Conservation (phyloP, 2,329 filamentous ascomycete genomes). For the Torrubiella hemipterigena region DNA sequence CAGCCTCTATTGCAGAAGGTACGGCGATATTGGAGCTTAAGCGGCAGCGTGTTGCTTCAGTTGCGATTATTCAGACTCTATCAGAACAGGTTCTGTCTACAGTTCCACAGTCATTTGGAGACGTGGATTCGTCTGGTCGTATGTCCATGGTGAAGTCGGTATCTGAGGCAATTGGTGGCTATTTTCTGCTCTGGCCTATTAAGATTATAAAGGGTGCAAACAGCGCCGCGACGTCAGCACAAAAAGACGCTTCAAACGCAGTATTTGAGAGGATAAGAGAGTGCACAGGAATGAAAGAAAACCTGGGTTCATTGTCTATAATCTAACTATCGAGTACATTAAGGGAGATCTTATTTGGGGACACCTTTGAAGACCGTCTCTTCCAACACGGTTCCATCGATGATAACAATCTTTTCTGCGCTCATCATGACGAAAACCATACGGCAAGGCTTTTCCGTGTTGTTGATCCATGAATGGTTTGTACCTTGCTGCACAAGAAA, state of each 20-base stretch:
- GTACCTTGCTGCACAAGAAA: slow-evolving; percentile 27
- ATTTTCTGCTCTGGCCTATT: slow-evolving; percentile 26
- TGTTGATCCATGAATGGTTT: slow-evolving; percentile 32
- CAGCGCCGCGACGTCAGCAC: slow-evolving; percentile 12
- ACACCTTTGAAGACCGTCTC: slow-evolving; percentile 14
- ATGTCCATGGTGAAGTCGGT: slow-evolving; percentile 9
- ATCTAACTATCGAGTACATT: slow-evolving; percentile 7
- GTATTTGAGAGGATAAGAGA: slow-evolving; percentile 25
- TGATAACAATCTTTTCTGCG: slow-evolving; percentile 23
- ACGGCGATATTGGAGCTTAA: not conserved
- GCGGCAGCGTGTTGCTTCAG: slow-evolving; percentile 8
- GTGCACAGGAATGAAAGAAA: slow-evolving; percentile 23
- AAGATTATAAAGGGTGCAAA: slow-evolving; percentile 18
- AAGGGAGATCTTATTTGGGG: not conserved
- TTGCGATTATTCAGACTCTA: slow-evolving; percentile 14
- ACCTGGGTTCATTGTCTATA: slow-evolving; percentile 16
- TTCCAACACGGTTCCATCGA: slow-evolving; percentile 22
- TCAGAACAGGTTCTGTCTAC: slow-evolving; percentile 21
- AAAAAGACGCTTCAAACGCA: slow-evolving; percentile 14
- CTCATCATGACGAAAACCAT: slow-evolving; percentile 27
- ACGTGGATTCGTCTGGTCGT: slow-evolving; percentile 11
- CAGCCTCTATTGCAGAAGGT: slow-evolving; percentile 3
- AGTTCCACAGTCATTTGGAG: slow-evolving; percentile 23
- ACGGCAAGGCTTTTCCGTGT: slow-evolving; percentile 20
- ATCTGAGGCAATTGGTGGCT: slow-evolving; percentile 21